phyloP scores from a whole-genome alignment of 345 rosid species.

The Eucalyptus decipiens region DNA sequence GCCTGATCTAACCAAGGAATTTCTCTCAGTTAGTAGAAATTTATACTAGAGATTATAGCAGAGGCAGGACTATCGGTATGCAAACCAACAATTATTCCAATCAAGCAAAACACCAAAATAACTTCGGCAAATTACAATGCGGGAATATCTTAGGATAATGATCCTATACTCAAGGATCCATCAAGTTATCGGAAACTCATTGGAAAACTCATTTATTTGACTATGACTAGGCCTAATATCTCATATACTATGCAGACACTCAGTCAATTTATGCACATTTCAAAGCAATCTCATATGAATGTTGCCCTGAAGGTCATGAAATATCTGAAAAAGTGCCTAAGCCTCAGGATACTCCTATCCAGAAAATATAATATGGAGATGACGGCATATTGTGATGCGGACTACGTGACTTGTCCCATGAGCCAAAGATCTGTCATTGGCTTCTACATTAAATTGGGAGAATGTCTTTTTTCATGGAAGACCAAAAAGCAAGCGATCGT shows the following conservation, averaged over 20 bases:
- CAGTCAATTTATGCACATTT: not conserved
- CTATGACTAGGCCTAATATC: not conserved
- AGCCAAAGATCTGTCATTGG: fast-evolving
- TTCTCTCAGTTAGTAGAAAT: not conserved
- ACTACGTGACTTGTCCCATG: not conserved
- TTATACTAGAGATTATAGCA: not conserved
- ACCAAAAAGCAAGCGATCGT: not conserved
- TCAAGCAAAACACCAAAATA: not conserved
- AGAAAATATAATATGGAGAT: not conserved
- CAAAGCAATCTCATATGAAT: not conserved
- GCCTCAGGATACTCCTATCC: not conserved
- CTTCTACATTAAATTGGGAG: not conserved
- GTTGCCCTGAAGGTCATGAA: not conserved
- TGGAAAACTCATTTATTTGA: not conserved
- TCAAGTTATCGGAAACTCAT: not conserved
- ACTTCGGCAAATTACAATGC: not conserved
- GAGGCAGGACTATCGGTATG: fast-evolving
- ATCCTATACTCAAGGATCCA: not conserved
- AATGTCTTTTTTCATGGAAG: not conserved
- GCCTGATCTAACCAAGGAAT: not conserved
- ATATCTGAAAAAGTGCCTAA: not conserved
- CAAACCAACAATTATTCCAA: not conserved
- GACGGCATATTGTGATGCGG: not conserved
- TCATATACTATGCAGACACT: not conserved
- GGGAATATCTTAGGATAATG: not conserved